These are phyloP conservation scores for Ceratocystis diversiconidia DNA, from an alignment of 2,329 filamentous ascomycete genomes.

Conservation along the genomic window DNA sequence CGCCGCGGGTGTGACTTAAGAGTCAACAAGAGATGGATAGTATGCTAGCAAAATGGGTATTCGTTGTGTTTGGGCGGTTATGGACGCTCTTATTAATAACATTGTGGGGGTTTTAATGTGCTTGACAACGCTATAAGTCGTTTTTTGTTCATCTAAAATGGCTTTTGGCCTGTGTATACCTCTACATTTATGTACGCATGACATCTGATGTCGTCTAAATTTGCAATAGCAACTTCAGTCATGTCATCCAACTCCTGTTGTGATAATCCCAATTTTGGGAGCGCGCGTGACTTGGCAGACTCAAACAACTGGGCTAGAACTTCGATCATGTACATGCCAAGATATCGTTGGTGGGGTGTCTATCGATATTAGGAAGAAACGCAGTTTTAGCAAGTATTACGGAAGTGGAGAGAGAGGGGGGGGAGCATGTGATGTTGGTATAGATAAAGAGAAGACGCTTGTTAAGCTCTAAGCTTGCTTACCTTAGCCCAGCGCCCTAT, in stretches of 20 bases:
- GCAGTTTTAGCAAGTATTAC: background rate
- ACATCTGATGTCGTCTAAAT: constrained; percentile 25
- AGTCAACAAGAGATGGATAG: too few relatives aligned
- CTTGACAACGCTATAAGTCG: too few relatives aligned
- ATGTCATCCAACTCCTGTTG: constrained; percentile 19
- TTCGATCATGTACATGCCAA: constrained; percentile 33
- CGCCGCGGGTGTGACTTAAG: too few relatives aligned
- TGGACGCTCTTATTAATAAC: too few relatives aligned
- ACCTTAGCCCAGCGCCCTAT: constrained; percentile 33
- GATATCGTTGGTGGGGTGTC: constrained; percentile 24
- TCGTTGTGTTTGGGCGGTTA: too few relatives aligned
- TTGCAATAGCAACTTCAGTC: constrained; percentile 26
- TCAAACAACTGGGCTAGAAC: constrained; percentile 30
- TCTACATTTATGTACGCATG: constrained; percentile 33
- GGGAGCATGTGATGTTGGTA: background rate
- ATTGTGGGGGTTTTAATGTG: too few relatives aligned
- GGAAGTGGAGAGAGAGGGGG: too few relatives aligned
- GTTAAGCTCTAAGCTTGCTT: constrained; percentile 18
- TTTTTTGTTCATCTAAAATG: background rate
- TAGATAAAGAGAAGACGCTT: too few relatives aligned
- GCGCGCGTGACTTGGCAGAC: constrained; percentile 29
- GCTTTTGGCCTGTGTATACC: constrained; percentile 33
- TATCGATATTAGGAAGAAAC: background rate
- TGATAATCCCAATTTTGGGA: constrained; percentile 27
- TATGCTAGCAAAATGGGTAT: too few relatives aligned